phyloP scores from a whole-genome alignment of 495 filamentous ascomycete genomes.

The Daldinia loculata region DNA sequence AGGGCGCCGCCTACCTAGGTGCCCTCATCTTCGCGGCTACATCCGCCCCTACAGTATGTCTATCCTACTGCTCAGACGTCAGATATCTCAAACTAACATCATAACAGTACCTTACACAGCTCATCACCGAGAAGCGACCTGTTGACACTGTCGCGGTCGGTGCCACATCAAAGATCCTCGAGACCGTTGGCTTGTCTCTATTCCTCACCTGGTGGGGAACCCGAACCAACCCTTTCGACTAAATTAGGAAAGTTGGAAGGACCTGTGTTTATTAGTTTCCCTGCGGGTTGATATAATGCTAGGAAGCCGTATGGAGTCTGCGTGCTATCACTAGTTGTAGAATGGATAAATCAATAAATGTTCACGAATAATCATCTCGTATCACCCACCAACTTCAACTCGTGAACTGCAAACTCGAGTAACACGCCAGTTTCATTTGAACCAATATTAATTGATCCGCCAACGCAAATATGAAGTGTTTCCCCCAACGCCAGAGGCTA shows the following conservation, averaged over 20 bases:
- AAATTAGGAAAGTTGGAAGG: slow-evolving; percentile 30
- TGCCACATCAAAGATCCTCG: slow-evolving; percentile 81
- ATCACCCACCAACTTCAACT: neutral
- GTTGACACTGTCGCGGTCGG: slow-evolving; percentile 88
- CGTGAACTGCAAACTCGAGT: neutral
- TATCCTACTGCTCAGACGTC: neutral
- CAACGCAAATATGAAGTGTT: slow-evolving; percentile 21
- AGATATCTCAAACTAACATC: neutral
- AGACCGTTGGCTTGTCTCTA: slow-evolving; percentile 90
- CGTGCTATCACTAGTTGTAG: slow-evolving; percentile 11
- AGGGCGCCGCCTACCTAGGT: slow-evolving; percentile 95
- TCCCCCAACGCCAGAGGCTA: slow-evolving; percentile 39
- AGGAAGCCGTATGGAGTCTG: slow-evolving; percentile 2
- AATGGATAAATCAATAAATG: slow-evolving; percentile 13
- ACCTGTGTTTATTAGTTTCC: slow-evolving; percentile 35
- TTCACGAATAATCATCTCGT: slow-evolving; percentile 3
- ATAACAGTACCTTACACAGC: slow-evolving; percentile 78
- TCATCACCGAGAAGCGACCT: slow-evolving; percentile 90
- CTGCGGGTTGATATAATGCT: slow-evolving; percentile 5
- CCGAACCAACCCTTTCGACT: slow-evolving; percentile 82
- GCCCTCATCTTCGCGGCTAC: slow-evolving; percentile 90
- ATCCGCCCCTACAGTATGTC: slow-evolving; percentile 83
- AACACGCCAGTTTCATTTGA: slow-evolving; percentile 12
- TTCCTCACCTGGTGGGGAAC: slow-evolving; percentile 99
- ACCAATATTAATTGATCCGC: slow-evolving; percentile 26